Base-by-base conservation (phyloP, 768 basidiomycete genomes). In the Gloeophyllum trabeum region DNA sequence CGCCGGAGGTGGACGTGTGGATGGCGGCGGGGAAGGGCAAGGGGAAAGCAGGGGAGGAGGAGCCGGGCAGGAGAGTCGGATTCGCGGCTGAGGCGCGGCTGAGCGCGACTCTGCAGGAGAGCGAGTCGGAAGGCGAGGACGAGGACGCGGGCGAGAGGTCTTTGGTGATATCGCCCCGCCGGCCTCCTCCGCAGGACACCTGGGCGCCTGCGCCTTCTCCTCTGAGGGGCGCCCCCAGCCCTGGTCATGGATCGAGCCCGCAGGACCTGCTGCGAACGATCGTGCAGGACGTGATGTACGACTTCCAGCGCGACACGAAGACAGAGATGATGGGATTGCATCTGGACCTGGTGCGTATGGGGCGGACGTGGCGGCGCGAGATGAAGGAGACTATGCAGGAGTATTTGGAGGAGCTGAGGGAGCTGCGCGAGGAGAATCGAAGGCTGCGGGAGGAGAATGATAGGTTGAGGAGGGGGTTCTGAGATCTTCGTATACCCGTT, bases 281-380 rank as follows among this genome's bases (percentile, higher is more conserved):
- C 42, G 71, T 87, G 40, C 69, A 71, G 35, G 83, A 86, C 42
- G 79, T 76, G 44, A 75, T 87, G 75, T 73, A 69, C 48, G 84
- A 87, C 48, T 81, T 75, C 52, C 79, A 78, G 54, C 65, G 69
- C 47, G 81, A 86, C 55, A 77, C 74, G 19, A 70, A 72, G 51
- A 66, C 72, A n/a, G 79, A 85, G 65, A 74, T 86, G 70, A 70
- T 73, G 55, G 81, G 80, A 2, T 61, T 87, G 43, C 85, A 88
- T 58, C 51, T 88, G 46, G 84, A 88, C 52, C 52, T 86, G 43
- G 63, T 88, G 25, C 66, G 73, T 43, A 78, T 85, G 77, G 80
- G 82, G 2, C 61, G 79, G 24, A 70, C 70, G 20, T 82, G 79
- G 81, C 75, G 74, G 58, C 65, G 58, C 39, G 82, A 85, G 56